phyloP scores from a whole-genome alignment of 805 yeast genomes.

The Candida silvicultrix region DNA sequence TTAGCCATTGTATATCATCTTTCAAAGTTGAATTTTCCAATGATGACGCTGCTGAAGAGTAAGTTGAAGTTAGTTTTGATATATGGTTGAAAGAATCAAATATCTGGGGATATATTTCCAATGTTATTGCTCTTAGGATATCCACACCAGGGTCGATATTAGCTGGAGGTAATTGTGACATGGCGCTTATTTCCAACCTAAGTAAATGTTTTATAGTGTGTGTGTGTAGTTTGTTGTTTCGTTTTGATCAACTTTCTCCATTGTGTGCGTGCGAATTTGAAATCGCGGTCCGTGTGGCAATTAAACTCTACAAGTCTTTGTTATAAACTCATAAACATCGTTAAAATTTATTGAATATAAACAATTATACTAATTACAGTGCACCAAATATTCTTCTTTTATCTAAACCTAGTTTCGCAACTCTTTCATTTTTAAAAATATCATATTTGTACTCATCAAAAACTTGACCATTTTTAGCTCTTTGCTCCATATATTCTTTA shows the following conservation, averaged over 20 bases:
- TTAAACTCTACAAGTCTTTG: background rate
- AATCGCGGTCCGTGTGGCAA: too few relatives aligned
- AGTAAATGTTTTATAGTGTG: too few relatives aligned
- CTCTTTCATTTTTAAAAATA: background rate
- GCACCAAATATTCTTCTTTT: background rate
- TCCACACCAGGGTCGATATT: slow-evolving; percentile 9
- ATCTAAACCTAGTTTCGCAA: background rate
- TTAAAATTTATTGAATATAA: background rate
- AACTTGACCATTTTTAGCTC: background rate
- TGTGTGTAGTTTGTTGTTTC: too few relatives aligned
- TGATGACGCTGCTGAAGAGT: background rate
- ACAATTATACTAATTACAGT: background rate
- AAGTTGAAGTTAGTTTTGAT: slow-evolving; percentile 3
- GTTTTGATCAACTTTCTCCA: too few relatives aligned
- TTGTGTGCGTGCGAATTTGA: too few relatives aligned
- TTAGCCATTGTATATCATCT: slow-evolving; percentile 15
- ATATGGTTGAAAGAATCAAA: slow-evolving; percentile 10
- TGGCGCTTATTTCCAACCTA: too few relatives aligned
- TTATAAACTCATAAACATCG: background rate
- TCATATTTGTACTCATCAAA: background rate
- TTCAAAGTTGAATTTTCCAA: slow-evolving; percentile 1
- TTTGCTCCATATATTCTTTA: background rate
- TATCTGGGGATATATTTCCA: slow-evolving; percentile 6
- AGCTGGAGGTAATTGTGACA: slow-evolving; percentile 9
- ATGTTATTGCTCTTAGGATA: slow-evolving; percentile 4